phyloP scores from a whole-genome alignment of 1,284 basidiomycete species.

The Austroboletus olivaceoglutinosus region DNA sequence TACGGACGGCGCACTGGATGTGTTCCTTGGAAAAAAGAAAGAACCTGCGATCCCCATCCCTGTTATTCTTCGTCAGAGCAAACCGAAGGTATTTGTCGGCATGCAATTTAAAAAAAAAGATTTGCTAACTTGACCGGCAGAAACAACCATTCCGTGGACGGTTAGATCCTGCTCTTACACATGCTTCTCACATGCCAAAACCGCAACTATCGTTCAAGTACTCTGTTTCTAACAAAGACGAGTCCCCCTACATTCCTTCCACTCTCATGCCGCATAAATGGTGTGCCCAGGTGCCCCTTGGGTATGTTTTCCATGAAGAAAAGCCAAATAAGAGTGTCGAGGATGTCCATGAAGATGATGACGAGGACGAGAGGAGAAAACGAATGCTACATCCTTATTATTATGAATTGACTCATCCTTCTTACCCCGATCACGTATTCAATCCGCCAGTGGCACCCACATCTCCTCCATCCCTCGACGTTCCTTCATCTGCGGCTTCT shows the following conservation, averaged over 20 bases:
- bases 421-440: constrained; percentile 73
- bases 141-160: constrained; percentile 39
- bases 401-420: constrained; percentile 73
- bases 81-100: constrained; percentile 22
- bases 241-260: constrained; percentile 57
- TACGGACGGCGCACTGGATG: constrained; percentile 82
- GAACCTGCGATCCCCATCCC: constrained; percentile 61
- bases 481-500: background rate
- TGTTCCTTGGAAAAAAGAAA: constrained; percentile 70
- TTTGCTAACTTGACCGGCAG: constrained; percentile 20
- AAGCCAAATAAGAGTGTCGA: constrained; percentile 27
- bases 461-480: constrained; percentile 51
- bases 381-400: constrained; percentile 69
- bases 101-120: too few species aligned
- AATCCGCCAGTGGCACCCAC: constrained; percentile 42
- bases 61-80: constrained; percentile 19
- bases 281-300: constrained; percentile 77
- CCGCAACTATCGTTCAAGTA: constrained; percentile 74
- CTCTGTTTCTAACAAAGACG: constrained; percentile 54
- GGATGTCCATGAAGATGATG: constrained; percentile 13
- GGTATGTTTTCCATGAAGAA: constrained; percentile 49
- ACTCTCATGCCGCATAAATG: constrained; percentile 63
- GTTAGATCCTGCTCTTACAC: constrained; percentile 60
- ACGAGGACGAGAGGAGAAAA: constrained; percentile 25
- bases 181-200: constrained; percentile 70